phyloP scores from a whole-genome alignment of 768 basidiomycete genomes.

The Amanita inopinata region DNA sequence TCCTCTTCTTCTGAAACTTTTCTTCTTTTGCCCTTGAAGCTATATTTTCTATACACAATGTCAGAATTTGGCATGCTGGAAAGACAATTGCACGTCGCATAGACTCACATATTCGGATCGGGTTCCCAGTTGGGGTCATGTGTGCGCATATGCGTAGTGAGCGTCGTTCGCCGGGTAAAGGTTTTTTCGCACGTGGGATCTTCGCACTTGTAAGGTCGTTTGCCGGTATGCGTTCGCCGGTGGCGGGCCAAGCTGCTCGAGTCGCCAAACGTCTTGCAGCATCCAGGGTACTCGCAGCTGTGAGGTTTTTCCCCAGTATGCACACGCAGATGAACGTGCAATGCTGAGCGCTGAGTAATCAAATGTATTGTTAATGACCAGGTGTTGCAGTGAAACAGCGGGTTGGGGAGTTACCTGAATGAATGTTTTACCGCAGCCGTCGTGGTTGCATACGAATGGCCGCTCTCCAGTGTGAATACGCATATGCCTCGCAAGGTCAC shows the following conservation, averaged over 20 bases:
- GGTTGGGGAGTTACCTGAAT: conserved; percentile 60
- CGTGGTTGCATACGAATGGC: conserved; percentile 66
- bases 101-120: conserved; percentile 67
- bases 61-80: conserved; percentile 13
- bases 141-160: conserved; percentile 81
- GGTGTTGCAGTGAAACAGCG: too few species aligned
- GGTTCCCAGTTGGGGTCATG: conserved; percentile 83
- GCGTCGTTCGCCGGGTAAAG: conserved; percentile 76
- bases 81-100: conserved; percentile 4
- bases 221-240: conserved; percentile 81
- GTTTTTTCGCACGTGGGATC: conserved; percentile 78
- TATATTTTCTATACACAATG: conserved; percentile 49
- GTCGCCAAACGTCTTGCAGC: conserved; percentile 82
- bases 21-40: conserved; percentile 66
- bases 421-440: conserved; percentile 80
- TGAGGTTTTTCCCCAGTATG: conserved; percentile 94
- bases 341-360: conserved; percentile 62
- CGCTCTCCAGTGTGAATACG: conserved; percentile 88
- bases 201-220: conserved; percentile 81
- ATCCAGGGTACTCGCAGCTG: conserved; percentile 81
- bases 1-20: conserved; percentile 41
- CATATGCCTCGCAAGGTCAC: conserved; percentile 78
- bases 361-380: too few species aligned
- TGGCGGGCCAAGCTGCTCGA: conserved; percentile 89
- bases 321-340: conserved; percentile 81